Evolutionary conservation across 2,329 filamentous ascomycete species (phyloP).

Genomic region (Talaromyces piceae): DNA sequence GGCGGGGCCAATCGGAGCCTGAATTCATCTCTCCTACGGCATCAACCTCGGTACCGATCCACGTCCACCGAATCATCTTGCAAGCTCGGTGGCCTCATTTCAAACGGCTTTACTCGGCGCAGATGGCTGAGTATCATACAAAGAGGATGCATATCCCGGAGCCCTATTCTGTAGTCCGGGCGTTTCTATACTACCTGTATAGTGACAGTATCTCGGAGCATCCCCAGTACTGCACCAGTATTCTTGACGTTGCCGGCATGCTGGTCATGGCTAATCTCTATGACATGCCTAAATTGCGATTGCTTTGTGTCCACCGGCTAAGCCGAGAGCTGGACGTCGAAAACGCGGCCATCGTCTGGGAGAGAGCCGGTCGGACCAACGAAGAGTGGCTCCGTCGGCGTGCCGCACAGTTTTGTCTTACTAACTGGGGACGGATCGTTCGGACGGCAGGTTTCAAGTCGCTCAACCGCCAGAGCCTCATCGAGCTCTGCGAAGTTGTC

Average conservation of each 20-base stretch:
- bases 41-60: slow-evolving; percentile 69
- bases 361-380: slow-evolving; percentile 78
- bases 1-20: slow-evolving; percentile 18
- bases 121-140: slow-evolving; percentile 96
- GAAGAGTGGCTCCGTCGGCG: slow-evolving; percentile 91
- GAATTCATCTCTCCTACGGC: slow-evolving; percentile 29
- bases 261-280: slow-evolving; percentile 98
- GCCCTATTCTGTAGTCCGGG: slow-evolving; percentile 85
- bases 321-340: slow-evolving; percentile 88
- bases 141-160: slow-evolving; percentile 98
- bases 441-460: slow-evolving; percentile 79
- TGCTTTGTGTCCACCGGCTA: slow-evolving; percentile 84
- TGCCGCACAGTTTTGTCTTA: slow-evolving; percentile 80
- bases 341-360: slow-evolving; percentile 93
- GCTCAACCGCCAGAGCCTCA: slow-evolving; percentile 68
- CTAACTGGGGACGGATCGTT: slow-evolving; percentile 90
- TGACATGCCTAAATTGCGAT: slow-evolving; percentile 85
- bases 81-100: slow-evolving; percentile 97
- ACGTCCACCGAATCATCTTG: slow-evolving; percentile 91
- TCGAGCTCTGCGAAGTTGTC: slow-evolving; percentile 88
- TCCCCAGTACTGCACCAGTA: slow-evolving; percentile 52
- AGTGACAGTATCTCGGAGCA: slow-evolving; percentile 74
- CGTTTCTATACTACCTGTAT: slow-evolving; percentile 94
- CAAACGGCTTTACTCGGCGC: slow-evolving; percentile 77
- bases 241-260: slow-evolving; percentile 84